Conservation (phyloP, 331 rosid genomes). For the Rhamnella rubrinervis region DNA sequence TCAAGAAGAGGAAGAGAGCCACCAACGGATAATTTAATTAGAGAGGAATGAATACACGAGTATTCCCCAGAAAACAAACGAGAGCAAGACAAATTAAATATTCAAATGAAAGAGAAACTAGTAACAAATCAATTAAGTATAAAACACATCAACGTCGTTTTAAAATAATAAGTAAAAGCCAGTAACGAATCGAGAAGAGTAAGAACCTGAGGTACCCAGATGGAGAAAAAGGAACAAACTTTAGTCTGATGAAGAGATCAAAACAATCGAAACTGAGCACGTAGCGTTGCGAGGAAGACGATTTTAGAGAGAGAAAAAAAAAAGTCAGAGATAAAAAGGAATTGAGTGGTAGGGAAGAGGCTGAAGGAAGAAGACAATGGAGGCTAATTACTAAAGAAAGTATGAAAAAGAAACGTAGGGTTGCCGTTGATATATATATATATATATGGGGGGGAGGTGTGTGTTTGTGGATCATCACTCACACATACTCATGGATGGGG, state of each 20-base stretch:
- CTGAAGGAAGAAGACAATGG: not conserved
- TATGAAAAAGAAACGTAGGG: constrained; percentile 34
- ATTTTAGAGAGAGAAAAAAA: not conserved
- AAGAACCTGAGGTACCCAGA: constrained; percentile 4
- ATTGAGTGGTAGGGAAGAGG: not conserved
- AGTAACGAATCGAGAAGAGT: not conserved
- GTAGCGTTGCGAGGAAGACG: not conserved
- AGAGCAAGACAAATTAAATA: not conserved
- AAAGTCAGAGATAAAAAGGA: not conserved
- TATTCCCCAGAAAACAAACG: constrained; percentile 6
- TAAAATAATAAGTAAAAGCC: not conserved
- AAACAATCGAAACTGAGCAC: not conserved
- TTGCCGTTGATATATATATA: constrained; percentile 10
- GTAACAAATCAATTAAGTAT: not conserved
- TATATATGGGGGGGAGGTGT: too few relatives aligned
- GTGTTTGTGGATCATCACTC: constrained; percentile 19
- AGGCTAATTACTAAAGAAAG: too few relatives aligned
- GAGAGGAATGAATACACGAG: not conserved
- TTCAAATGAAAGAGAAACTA: not conserved
- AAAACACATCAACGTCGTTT: too few relatives aligned
- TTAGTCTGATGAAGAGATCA: constrained; percentile 8
- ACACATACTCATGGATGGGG: not conserved
- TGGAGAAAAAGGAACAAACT: not conserved
- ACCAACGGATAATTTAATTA: not conserved
- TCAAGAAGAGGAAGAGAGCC: not conserved